Percentiles rank a stretch among this genome's conserved stretches.
Evolutionary conservation across 345 rosid species (phyloP).

Genomic region (Toxicodendron radicans): DNA sequence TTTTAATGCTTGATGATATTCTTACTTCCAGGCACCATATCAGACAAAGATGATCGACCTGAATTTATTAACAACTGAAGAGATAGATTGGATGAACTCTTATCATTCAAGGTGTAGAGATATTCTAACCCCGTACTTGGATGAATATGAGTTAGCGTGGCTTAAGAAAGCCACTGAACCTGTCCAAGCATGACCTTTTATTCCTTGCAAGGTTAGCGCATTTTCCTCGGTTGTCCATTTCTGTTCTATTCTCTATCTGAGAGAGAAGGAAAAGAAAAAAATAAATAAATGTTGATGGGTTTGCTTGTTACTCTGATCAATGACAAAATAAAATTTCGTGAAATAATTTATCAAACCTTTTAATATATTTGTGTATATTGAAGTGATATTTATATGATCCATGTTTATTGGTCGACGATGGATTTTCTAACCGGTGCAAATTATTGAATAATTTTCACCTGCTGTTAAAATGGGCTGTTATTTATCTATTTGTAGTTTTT

Average conservation of each 20-base stretch:
- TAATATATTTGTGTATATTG: not conserved
- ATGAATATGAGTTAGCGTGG: conserved; percentile 74
- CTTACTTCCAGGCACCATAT: conserved; percentile 65
- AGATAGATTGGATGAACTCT: conserved; percentile 71
- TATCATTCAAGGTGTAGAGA: conserved; percentile 82
- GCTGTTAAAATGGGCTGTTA: no score
- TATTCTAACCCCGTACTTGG: conserved; percentile 65
- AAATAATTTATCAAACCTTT: no score
- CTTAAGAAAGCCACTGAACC: conserved; percentile 86
- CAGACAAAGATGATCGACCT: conserved; percentile 79
- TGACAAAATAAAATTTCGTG: not conserved
- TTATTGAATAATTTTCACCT: no score
- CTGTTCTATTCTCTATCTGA: not conserved
- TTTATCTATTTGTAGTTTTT: no score
- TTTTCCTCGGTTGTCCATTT: not conserved
- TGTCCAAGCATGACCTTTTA: conserved; percentile 33
- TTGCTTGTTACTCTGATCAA: not conserved
- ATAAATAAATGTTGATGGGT: not conserved
- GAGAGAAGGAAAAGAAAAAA: not conserved
- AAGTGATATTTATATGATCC: no score
- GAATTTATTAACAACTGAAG: conserved; percentile 55
- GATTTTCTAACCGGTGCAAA: no score
- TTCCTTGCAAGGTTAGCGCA: not conserved
- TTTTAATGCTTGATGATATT: not conserved
- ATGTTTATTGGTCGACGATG: no score